These are phyloP conservation scores for Lactarius sp. DNA, from an alignment of 768 basidiomycete species.

Conservation along the genomic window DNA sequence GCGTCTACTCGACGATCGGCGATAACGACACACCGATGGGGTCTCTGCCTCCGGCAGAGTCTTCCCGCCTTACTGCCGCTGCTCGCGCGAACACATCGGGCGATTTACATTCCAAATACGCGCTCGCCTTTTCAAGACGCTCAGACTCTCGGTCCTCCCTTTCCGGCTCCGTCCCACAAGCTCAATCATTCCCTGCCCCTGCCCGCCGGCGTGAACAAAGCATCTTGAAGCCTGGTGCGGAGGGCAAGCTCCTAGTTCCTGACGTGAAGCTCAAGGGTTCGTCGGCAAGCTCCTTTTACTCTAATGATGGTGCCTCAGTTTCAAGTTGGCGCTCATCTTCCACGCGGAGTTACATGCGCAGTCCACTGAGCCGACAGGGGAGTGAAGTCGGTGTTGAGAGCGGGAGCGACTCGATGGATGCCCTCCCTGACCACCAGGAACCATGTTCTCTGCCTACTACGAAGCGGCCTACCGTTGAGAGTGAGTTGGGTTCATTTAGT, in stretches of 20 bases:
- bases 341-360: slow-evolving; percentile 31
- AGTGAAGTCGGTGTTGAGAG: slow-evolving; percentile 37
- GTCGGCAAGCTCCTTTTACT: slow-evolving; percentile 31
- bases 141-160: slow-evolving; percentile 46
- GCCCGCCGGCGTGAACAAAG: slow-evolving; percentile 46
- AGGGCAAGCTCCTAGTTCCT: slow-evolving; percentile 60
- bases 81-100: slow-evolving; percentile 31
- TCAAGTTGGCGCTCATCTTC: slow-evolving; percentile 27
- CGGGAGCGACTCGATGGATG: slow-evolving; percentile 30
- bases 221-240: slow-evolving; percentile 53
- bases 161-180: slow-evolving; percentile 32
- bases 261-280: slow-evolving; percentile 39
- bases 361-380: slow-evolving; percentile 39
- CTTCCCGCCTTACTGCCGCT: slow-evolving; percentile 30
- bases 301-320: slow-evolving; percentile 23
- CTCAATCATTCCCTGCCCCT: slow-evolving; percentile 32
- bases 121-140: slow-evolving; percentile 51
- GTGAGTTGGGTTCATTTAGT: slow-evolving; percentile 35
- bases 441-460: slow-evolving; percentile 28
- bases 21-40: slow-evolving; percentile 29
- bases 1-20: slow-evolving; percentile 46
- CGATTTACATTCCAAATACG: slow-evolving; percentile 52
- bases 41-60: slow-evolving; percentile 16
- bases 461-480: slow-evolving; percentile 47
- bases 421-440: slow-evolving; percentile 31